Base-by-base conservation (phyloP, 768 basidiomycete species). In the Cystobasidium tubakii region DNA sequence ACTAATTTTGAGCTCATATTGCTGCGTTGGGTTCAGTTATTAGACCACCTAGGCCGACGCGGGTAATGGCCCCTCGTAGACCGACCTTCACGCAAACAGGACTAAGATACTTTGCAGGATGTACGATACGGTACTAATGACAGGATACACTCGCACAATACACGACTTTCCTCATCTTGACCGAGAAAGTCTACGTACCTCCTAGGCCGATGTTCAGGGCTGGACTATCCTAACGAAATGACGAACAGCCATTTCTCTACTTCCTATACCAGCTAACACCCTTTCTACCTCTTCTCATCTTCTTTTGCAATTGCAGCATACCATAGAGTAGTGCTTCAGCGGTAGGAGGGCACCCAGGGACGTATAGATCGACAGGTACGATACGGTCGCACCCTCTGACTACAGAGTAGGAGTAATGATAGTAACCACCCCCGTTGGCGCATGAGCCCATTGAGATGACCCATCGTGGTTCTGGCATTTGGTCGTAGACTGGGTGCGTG, bases 361-460 rank as follows among this genome's bases (percentile, higher is more conserved):
- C 95, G 81, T 97, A 98, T 72, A 97, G 93, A 81, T 98, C 95
- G 55, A 99, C 94, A 1, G 96, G 96, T 4, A 99, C 94, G 78
- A 99, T 95, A 62, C 96, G 88, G 84, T 99, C 96, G 81, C 95
- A 98, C 19, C 96, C 96, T 60, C 96, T 88, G 43, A 98, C 96
- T 75, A 99, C 96, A 33, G 94, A 93, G 83, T 99, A 99, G 31
- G 95, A 96, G 82, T 97, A 96, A 83, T 95, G 93, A 82, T 94
- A 93, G 84, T 93, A 94, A 1, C 76, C 78, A 63, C 77, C 78
- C 43, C 21, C 50, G 44, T 23, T 54, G n/a, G 96, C 96, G 82
- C 96, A 99, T 3, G 95, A 97, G 57, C 96, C 96, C 96, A 99
- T 98, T 29, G 95, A 98, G 80, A 99, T 90, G 73, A 99, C 96